Percentiles rank a stretch among this genome's conserved stretches.
Evolutionary conservation across 2,329 filamentous ascomycete species (phyloP).

Genomic region (Fusarium sp.): DNA sequence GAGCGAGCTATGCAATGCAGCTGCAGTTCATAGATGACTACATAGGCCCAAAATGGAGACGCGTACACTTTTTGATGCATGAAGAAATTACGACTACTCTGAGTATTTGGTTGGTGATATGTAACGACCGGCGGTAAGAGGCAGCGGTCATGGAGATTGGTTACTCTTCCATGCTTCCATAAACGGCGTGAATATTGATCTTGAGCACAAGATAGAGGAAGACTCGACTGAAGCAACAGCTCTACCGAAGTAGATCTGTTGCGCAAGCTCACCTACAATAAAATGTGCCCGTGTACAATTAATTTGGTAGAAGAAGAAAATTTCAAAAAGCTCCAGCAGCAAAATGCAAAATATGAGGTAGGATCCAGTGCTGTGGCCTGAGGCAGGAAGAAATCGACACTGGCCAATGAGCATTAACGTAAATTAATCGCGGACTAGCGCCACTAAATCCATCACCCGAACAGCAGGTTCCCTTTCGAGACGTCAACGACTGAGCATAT

Average conservation of each 20-base stretch:
- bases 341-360: conserved; percentile 35
- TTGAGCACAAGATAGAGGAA: conserved; percentile 79
- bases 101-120: conserved; percentile 51
- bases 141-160: conserved; percentile 68
- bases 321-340: conserved; percentile 25
- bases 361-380: conserved; percentile 44
- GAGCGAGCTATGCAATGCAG: conserved; percentile 91
- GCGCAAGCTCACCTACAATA: conserved; percentile 78
- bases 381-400: conserved; percentile 47
- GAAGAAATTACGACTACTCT: conserved; percentile 22
- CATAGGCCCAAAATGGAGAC: not conserved
- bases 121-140: conserved; percentile 82
- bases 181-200: conserved; percentile 71
- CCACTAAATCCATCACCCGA: conserved; percentile 53
- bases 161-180: conserved; percentile 76
- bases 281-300: conserved; percentile 76
- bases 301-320: conserved; percentile 54
- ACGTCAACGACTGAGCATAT: conserved; percentile 56
- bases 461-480: conserved; percentile 52
- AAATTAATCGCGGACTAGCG: conserved; percentile 58
- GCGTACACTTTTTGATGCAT: not conserved
- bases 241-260: conserved; percentile 50
- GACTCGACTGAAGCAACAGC: conserved; percentile 66
- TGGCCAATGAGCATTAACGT: conserved; percentile 56
- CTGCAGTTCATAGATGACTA: conserved; percentile 78